Evolutionary conservation across 2,329 filamentous ascomycete species (phyloP), one percentile per base, ranked within the genome.

Genomic region (Colletotrichum melonis): DNA sequence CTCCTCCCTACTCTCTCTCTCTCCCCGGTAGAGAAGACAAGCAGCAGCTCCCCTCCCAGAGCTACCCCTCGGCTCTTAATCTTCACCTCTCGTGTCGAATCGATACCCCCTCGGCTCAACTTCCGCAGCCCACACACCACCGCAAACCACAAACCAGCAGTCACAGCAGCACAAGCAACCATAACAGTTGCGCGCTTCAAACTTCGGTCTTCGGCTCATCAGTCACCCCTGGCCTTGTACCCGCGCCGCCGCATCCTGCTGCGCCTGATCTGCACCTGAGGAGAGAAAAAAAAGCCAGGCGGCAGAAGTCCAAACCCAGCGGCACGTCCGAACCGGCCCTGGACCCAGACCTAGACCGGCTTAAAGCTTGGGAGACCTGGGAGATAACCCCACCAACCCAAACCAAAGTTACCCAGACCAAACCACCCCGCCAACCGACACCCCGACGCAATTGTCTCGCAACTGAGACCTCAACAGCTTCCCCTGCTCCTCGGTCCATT

Each of bases 391-490:
- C 67, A 64, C 67, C 70, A 63, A 63, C 19, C 69, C 59, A 72
- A 49, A 52, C 49, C 64, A 28, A 35, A 42, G 38, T 42, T 49
- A 57, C 59, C 9, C 66, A 69, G 58, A 63, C 65, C 64, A 59
- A 62, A 64, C 46, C 70, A 66, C 70, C 70, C 70, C 70, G 70
- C 70, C 70, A 73, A 64, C 67, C 70, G 60, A 73, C 52, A 73
- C 55, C 70, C 70, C 70, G 70, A 73, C 70, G 70, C 67, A 70
- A 62, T 26, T 73, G 70, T 73, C 70, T 73, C 56, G 70, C 67
- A 70, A 46, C 57, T 69, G 70, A 73, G 70, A 73, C 70, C 70
- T 73, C 70, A 73, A 73, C 70, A 73, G 70, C 70, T 73, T 65
- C 55, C 68, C 66, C 57, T 58, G 49, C 62, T 64, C 56, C 70